phyloP scores from a whole-genome alignment of 345 rosid species.

The Euphorbia pulcherrima region DNA sequence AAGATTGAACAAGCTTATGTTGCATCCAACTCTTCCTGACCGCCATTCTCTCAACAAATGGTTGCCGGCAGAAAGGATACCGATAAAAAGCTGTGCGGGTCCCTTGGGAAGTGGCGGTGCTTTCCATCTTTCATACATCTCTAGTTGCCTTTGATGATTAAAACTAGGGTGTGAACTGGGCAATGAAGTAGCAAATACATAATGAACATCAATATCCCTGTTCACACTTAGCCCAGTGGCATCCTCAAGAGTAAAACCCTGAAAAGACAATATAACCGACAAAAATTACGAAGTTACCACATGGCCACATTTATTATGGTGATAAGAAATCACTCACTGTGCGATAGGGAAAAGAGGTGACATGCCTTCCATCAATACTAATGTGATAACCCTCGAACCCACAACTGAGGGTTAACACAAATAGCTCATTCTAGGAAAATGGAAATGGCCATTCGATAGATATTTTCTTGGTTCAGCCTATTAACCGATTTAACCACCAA shows the following conservation, averaged over 20 bases:
- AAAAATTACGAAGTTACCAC: conserved; percentile 21
- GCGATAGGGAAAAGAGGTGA: conserved; percentile 86
- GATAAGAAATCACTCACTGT: conserved; percentile 54
- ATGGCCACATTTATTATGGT: conserved; percentile 9
- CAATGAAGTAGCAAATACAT: conserved; percentile 76
- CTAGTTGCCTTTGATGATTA: conserved; percentile 78
- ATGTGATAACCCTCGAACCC: conserved; percentile 94
- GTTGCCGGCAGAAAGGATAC: conserved; percentile 91
- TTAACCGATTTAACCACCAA: conserved; percentile 83
- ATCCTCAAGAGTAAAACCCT: conserved; percentile 96
- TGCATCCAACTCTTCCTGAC: conserved; percentile 97
- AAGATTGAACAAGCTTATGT: conserved; percentile 67
- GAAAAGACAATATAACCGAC: conserved; percentile 19
- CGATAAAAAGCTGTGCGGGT: conserved; percentile 70
- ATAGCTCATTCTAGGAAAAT: conserved; percentile 67
- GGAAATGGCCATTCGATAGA: conserved; percentile 90
- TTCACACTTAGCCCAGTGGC: conserved; percentile 79
- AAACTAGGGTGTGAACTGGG: conserved; percentile 80
- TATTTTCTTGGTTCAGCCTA: conserved; percentile 65
- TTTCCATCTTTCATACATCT: conserved; percentile 73
- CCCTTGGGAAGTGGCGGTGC: conserved; percentile 61
- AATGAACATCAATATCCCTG: conserved; percentile 77
- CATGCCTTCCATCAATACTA: conserved; percentile 82
- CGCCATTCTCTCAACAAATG: conserved; percentile 95
- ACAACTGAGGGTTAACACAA: conserved; percentile 80